These are phyloP conservation scores for Termitomyces sp. DNA, from an alignment of 768 basidiomycete species.

Conservation along the genomic window DNA sequence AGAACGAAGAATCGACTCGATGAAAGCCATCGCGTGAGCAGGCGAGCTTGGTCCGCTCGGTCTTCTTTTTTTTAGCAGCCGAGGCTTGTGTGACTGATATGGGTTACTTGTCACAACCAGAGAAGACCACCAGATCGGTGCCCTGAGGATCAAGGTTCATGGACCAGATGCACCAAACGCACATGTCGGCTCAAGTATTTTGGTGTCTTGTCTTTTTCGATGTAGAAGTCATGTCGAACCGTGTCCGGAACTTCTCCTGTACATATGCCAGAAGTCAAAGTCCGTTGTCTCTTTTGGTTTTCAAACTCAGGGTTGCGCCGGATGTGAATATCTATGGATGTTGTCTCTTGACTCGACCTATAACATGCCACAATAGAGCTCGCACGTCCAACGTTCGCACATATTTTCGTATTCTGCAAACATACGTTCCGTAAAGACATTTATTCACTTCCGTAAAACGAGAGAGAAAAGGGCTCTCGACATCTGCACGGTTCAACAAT, in stretches of 20 bases:
- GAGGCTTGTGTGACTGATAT: conserved; percentile 23
- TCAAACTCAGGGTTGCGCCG: conserved; percentile 26
- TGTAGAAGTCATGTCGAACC: conserved; percentile 24
- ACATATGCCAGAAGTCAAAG: conserved; percentile 14
- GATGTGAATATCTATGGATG: conserved; percentile 12
- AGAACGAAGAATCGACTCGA: conserved; percentile 15
- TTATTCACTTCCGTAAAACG: conserved; percentile 6
- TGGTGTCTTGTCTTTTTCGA: conserved; percentile 22
- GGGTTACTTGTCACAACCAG: conserved; percentile 20
- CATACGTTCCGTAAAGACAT: conserved; percentile 9
- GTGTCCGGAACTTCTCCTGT: conserved; percentile 29
- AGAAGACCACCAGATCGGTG: conserved; percentile 23
- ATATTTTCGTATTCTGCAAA: conserved; percentile 6
- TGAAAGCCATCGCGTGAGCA: conserved; percentile 12
- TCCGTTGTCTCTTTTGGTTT: conserved; percentile 18
- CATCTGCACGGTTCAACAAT: background rate
- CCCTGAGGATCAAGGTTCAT: conserved; percentile 36
- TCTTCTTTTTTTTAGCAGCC: conserved; percentile 15
- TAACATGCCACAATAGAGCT: background rate
- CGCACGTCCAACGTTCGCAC: conserved; percentile 1
- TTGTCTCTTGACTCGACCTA: background rate
- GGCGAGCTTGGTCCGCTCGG: conserved; percentile 14
- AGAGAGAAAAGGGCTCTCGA: conserved; percentile 9
- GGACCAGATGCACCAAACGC: conserved; percentile 15
- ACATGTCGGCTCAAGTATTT: conserved; percentile 30